A percentile compares a stretch with the other conserved stretches of the same genome.
phyloP scores from a whole-genome alignment of 305 asterid species.

The Solanum hybrid region DNA sequence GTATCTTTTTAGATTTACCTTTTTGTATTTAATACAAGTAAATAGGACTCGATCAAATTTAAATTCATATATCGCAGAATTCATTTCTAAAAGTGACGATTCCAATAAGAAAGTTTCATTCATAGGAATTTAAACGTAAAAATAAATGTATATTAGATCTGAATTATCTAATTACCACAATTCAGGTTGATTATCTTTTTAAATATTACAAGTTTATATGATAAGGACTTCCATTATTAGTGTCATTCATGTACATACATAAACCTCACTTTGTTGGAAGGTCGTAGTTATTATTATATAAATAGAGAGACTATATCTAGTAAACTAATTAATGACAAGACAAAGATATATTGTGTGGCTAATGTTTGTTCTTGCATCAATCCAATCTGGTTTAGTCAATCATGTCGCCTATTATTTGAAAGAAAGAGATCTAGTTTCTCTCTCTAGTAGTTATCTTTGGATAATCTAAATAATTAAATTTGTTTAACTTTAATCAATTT shows the following conservation, averaged over 20 bases:
- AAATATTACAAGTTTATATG: not conserved
- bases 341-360: not conserved
- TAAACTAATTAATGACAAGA: not conserved
- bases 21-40: not conserved
- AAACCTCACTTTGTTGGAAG: not conserved
- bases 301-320: not conserved
- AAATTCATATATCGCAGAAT: fast-evolving
- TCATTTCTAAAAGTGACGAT: fast-evolving
- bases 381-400: not conserved
- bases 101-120: not conserved
- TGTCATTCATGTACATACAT: not conserved
- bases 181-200: not conserved
- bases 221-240: not conserved
- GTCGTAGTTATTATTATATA: not conserved
- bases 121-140: not conserved
- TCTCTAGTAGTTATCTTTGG: not conserved
- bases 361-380: not conserved
- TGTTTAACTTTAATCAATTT: not conserved
- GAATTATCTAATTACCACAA: not conserved
- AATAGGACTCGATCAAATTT: not conserved
- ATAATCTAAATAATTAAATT: not conserved
- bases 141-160: fast-evolving
- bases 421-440: not conserved
- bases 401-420: not conserved
- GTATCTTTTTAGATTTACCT: not conserved